Conservation (phyloP, 2,329 filamentous ascomycete genomes). For the Fusarium bulbicola region DNA sequence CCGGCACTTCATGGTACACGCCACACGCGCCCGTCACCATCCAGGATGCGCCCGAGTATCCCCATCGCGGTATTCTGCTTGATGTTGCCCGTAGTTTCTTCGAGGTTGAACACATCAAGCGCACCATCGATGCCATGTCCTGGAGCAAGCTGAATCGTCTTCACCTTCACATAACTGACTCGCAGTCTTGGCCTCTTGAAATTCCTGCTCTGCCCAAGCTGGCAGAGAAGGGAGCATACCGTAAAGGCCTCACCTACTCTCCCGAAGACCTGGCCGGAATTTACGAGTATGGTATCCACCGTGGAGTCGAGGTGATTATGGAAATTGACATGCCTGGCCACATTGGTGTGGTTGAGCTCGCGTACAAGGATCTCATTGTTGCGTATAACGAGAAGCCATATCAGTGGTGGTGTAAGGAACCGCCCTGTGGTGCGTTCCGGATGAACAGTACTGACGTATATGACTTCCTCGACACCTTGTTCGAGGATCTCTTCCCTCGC, state of each 20-base stretch:
- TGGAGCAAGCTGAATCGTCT: slow-evolving; percentile 87
- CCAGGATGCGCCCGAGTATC: slow-evolving; percentile 76
- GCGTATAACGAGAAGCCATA: slow-evolving; percentile 65
- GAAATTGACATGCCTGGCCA: slow-evolving; percentile 72
- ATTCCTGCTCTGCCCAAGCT: slow-evolving; percentile 77
- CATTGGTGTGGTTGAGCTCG: slow-evolving; percentile 60
- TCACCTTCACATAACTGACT: slow-evolving; percentile 83
- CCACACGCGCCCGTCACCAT: slow-evolving; percentile 75
- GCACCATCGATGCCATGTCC: slow-evolving; percentile 78
- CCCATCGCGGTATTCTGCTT: slow-evolving; percentile 81
- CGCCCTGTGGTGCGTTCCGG: slow-evolving; percentile 75
- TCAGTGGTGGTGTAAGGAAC: slow-evolving; percentile 67
- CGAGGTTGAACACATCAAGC: slow-evolving; percentile 71
- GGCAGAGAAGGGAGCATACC: slow-evolving; percentile 77
- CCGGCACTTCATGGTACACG: slow-evolving; percentile 70
- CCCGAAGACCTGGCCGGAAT: slow-evolving; percentile 70
- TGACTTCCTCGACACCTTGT: slow-evolving; percentile 75
- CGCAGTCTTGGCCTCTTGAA: slow-evolving; percentile 86
- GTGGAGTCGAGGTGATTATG: slow-evolving; percentile 67
- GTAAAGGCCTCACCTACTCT: slow-evolving; percentile 72
- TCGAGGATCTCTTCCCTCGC: slow-evolving; percentile 80
- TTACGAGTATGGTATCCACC: slow-evolving; percentile 74
- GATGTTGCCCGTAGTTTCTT: slow-evolving; percentile 81
- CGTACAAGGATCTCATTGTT: slow-evolving; percentile 64
- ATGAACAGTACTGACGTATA: slow-evolving; percentile 78